Conservation (phyloP, 371 early-diverging fungal species). For the Mortierella sp. region DNA sequence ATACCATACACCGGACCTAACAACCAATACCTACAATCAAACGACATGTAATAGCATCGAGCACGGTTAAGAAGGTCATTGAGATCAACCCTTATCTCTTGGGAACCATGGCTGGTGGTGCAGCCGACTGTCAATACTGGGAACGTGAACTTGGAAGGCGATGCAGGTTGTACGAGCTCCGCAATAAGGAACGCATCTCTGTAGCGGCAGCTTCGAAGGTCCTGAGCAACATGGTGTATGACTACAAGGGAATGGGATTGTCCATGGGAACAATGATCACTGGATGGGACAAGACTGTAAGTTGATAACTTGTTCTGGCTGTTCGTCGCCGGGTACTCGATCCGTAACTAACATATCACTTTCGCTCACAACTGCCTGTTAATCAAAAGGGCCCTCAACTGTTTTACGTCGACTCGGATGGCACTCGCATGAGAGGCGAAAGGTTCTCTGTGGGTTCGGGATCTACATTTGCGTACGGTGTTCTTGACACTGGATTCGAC, state of each 20-base stretch:
- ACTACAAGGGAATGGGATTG: conserved; percentile 99
- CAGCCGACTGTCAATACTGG: conserved; percentile 99
- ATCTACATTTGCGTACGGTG: conserved; percentile 97
- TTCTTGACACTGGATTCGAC: conserved; percentile 93
- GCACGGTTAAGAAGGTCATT: conserved; percentile 99
- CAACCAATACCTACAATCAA: conserved; percentile 1
- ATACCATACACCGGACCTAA: background rate
- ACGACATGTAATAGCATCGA: conserved; percentile 78
- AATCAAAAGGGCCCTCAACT: conserved; percentile 87
- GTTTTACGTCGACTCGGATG: conserved; percentile 99
- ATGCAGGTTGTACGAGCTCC: conserved; percentile 95
- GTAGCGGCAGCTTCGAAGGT: conserved; percentile 99
- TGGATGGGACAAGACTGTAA: conserved; percentile 97
- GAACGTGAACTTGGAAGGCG: conserved; percentile 98
- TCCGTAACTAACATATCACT: no score
- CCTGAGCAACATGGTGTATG: conserved; percentile 95
- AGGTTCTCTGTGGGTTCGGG: conserved; percentile 99
- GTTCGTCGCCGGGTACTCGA: no score
- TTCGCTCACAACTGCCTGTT: background rate
- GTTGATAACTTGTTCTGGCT: conserved; percentile 8
- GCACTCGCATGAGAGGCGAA: conserved; percentile 91
- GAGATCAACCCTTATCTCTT: conserved; percentile 99
- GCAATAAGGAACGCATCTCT: conserved; percentile 98
- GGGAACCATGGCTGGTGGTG: conserved; percentile 99
- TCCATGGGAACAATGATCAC: conserved; percentile 99